Evolutionary conservation across 768 basidiomycete genomes (phyloP).

Genomic region (Pulveroboletus ravenelii): DNA sequence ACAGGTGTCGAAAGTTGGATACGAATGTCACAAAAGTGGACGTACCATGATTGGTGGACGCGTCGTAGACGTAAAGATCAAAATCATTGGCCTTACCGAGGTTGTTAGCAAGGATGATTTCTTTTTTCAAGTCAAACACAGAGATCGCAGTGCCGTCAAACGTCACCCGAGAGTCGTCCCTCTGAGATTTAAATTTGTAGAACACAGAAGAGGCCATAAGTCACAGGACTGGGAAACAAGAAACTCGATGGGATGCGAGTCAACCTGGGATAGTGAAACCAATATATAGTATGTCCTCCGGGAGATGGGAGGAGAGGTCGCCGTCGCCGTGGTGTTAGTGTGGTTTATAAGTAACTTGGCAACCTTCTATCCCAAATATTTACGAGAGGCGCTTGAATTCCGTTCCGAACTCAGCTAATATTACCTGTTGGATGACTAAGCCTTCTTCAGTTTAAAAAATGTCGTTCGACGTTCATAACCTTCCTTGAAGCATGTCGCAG

Average conservation of each 20-base stretch:
- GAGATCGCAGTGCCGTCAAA: conserved; percentile 99
- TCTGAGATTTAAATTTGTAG: conserved; percentile 96
- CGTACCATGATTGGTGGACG: conserved; percentile 84
- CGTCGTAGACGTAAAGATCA: conserved; percentile 85
- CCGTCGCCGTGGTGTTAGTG: conserved; percentile 14
- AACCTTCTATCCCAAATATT: not conserved
- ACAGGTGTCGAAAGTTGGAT: not conserved
- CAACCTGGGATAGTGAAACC: conserved; percentile 5
- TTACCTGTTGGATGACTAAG: conserved; percentile 15
- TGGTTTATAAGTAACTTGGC: conserved; percentile 8
- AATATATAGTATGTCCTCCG: conserved; percentile 24
- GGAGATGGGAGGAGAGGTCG: conserved; percentile 5
- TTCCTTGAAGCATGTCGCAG: conserved; percentile 22
- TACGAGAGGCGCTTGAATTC: conserved; percentile 22
- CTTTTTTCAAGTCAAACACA: conserved; percentile 98
- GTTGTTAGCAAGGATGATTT: conserved; percentile 94
- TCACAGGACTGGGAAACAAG: conserved; percentile 9
- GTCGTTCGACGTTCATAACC: conserved; percentile 7
- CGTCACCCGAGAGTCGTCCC: conserved; percentile 89
- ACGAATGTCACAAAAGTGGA: not conserved
- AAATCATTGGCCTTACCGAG: conserved; percentile 97
- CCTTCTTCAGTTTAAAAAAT: conserved; percentile 7
- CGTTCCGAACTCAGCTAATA: conserved; percentile 5
- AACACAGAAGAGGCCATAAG: conserved; percentile 90
- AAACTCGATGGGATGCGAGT: conserved; percentile 14